These are phyloP conservation scores for Volvox carteri DNA, from an alignment of 163 green algal genomes.

Conservation along the genomic window DNA sequence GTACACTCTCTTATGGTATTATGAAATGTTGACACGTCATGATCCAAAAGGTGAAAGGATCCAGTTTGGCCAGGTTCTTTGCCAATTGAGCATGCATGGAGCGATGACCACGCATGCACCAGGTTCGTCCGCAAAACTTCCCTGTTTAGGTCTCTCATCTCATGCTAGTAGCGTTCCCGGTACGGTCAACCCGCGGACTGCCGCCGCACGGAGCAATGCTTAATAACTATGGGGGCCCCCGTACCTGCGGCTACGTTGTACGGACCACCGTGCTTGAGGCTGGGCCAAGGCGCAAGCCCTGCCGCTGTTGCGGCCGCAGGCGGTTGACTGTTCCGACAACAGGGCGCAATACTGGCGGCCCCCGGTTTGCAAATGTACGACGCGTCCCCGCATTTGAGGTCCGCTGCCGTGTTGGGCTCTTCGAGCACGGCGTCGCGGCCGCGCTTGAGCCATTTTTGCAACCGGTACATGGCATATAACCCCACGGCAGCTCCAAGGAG, in stretches of 20 bases:
- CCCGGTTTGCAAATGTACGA: neutral
- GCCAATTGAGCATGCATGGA: too few relatives aligned
- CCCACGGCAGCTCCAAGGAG: neutral
- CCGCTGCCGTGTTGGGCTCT: neutral
- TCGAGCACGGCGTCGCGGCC: neutral
- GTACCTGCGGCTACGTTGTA: constrained; percentile 5
- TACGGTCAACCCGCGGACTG: too few relatives aligned
- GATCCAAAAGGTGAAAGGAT: too few relatives aligned
- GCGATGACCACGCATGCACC: too few relatives aligned
- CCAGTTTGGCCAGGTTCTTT: too few relatives aligned
- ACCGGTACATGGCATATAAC: neutral
- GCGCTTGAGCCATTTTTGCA: constrained; percentile 20
- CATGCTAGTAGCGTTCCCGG: too few relatives aligned
- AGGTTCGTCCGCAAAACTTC: too few relatives aligned
- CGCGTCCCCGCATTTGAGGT: neutral
- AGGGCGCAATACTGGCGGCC: neutral
- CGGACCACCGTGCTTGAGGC: neutral
- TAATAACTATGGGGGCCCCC: too few relatives aligned
- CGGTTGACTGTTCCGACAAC: neutral
- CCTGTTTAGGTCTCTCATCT: too few relatives aligned
- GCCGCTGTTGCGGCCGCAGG: neutral
- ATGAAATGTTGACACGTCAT: too few relatives aligned
- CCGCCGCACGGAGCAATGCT: too few relatives aligned
- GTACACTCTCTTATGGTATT: too few relatives aligned
- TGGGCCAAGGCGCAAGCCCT: neutral